A percentile compares a stretch with the other conserved stretches of the same genome.
These are phyloP conservation scores for Oryza brachyantha DNA, from an alignment of 176 grass and related monocot genomes.

Conservation along the genomic window DNA sequence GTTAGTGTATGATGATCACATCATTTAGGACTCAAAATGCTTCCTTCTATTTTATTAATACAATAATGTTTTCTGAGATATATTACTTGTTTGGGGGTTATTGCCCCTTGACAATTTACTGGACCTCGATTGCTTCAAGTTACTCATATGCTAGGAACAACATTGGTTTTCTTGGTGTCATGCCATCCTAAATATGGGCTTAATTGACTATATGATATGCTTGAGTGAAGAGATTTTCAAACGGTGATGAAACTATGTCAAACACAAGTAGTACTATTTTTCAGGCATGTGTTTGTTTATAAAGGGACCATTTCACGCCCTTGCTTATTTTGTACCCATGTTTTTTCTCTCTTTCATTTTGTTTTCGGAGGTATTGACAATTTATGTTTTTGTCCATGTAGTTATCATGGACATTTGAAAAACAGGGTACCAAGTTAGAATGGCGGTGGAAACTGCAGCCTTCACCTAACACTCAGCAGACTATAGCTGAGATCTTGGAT, in stretches of 20 bases:
- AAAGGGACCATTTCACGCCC: background rate
- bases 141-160: background rate
- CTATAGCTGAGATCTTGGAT: slow-evolving; percentile 67
- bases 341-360: background rate
- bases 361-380: background rate
- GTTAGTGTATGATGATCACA: background rate
- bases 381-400: slow-evolving; percentile 31
- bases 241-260: background rate
- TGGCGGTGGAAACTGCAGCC: slow-evolving; percentile 94
- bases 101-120: background rate
- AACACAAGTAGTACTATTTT: background rate
- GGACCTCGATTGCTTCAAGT: background rate
- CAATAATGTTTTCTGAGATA: background rate
- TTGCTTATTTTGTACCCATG: background rate
- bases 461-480: slow-evolving; percentile 57
- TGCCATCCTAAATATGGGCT: background rate
- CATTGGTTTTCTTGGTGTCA: too few species aligned
- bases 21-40: background rate
- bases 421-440: slow-evolving; percentile 82
- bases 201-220: background rate
- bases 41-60: background rate
- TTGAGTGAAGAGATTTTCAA: background rate
- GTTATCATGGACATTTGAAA: slow-evolving; percentile 95
- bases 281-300: background rate
- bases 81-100: background rate